Base-by-base conservation (phyloP, 805 yeast species). In the Nakazawaea ernobii region DNA sequence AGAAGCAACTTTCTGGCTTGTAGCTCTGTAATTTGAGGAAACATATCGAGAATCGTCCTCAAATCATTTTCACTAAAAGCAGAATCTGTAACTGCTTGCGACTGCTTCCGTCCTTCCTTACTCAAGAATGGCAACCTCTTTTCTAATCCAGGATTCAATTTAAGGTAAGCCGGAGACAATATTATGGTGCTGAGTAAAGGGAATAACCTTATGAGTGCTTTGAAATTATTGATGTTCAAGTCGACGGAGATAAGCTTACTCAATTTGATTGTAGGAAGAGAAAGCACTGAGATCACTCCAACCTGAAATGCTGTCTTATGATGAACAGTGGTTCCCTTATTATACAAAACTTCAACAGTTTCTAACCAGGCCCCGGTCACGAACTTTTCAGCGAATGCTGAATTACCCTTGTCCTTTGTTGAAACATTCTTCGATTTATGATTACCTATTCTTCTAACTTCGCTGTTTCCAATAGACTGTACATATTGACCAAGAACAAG, bases 171-270 rank as follows among this genome's bases (percentile, higher is more conserved):
- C 11, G 65, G 68, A 5, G 81, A 77, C 2, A 79, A 61, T 1
- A 83, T 56, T 2, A 85, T 65, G 1, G 80, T 70, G 6, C 82
- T 73, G 35, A 82, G 60, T 30, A 86, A 63, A 0, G 90, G 90
- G 50, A 70, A 71, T 24, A 71, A 49, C 5, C 66, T 56, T 9
- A 59, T 49, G 51, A 85, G 59, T 1, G 77, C 58, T 3, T 66
- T 66, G 4, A 69, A 59, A 36, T 69, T 70, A 8, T 59, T 65
- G 9, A 82, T 58, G 1, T 74, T 75, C 43, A 83, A 58, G 26
- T 70, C 73, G 26, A 71, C 66, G 3, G 67, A 60, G 17, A 80
- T 59, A 11, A 72, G 49, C 13, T 66, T 66, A 0, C 75, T 59
- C 17, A 80, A 57, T 45, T 72, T 68, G 13, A 69, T 57, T 0